These are phyloP conservation scores for Erythrophleum fordii DNA, from an alignment of 306 rosid genomes.

Conservation along the genomic window DNA sequence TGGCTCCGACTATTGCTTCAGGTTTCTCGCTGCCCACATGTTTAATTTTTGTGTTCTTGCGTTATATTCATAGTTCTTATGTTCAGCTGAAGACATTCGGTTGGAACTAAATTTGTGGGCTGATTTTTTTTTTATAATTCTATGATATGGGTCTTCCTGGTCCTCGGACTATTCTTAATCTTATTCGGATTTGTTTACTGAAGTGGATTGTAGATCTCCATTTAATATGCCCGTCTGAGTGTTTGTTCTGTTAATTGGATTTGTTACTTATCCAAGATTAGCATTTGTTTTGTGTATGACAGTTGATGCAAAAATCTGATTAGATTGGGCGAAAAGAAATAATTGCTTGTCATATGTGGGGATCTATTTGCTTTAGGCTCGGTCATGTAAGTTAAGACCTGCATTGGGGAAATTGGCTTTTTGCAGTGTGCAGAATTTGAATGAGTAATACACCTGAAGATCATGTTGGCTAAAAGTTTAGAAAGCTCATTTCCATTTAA, in stretches of 20 bases:
- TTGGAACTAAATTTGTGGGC: too few relatives aligned
- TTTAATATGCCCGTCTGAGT: neutral
- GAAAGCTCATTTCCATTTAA: too few relatives aligned
- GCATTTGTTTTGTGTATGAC: neutral
- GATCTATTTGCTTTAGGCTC: too few relatives aligned
- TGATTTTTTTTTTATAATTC: constrained; percentile 39
- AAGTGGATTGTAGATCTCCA: constrained; percentile 28
- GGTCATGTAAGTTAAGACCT: too few relatives aligned
- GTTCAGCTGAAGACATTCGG: too few relatives aligned
- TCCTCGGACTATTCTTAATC: neutral
- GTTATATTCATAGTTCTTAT: too few relatives aligned
- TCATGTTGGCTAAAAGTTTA: too few relatives aligned
- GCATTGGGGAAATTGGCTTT: constrained; percentile 3
- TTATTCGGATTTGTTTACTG: neutral
- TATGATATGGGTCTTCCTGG: constrained; percentile 5
- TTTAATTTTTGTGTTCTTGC: neutral
- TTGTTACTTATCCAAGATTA: neutral
- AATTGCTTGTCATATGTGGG: neutral
- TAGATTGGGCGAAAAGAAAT: neutral
- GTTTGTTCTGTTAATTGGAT: neutral
- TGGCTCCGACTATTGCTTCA: constrained; percentile 58
- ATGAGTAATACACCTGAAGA: neutral
- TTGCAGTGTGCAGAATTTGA: neutral
- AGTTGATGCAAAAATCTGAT: constrained; percentile 9
- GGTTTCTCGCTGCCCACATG: constrained; percentile 44